Percentiles rank a stretch among this genome's conserved stretches.
Evolutionary conservation across 2,329 filamentous ascomycete species (phyloP).

Genomic region (Huntiella savannae): DNA sequence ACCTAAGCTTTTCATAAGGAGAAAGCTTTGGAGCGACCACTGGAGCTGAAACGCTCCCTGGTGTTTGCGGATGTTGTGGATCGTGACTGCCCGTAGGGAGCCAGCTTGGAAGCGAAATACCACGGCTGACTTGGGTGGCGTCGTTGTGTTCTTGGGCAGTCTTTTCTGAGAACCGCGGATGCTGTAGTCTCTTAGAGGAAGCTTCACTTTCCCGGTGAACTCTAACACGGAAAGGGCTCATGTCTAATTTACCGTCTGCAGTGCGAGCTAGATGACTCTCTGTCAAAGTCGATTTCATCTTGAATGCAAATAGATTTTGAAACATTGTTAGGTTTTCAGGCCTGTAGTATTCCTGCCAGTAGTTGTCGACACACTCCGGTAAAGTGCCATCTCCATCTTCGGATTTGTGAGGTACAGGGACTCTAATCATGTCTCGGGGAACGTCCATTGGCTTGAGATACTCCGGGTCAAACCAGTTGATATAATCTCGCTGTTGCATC

Average conservation of each 20-base stretch:
- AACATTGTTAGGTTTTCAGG: conserved; percentile 77
- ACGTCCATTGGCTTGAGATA: conserved; percentile 44
- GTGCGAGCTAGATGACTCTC: conserved; percentile 33
- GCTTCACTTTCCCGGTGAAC: conserved; percentile 39
- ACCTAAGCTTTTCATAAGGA: conserved; percentile 49
- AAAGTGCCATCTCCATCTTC: neutral
- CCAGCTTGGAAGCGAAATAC: conserved; percentile 42
- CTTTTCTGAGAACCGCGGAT: conserved; percentile 32
- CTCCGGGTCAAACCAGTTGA: conserved; percentile 68
- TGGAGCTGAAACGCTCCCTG: neutral
- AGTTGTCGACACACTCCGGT: conserved; percentile 56
- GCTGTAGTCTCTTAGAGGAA: conserved; percentile 19
- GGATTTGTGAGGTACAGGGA: neutral
- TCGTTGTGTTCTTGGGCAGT: conserved; percentile 43
- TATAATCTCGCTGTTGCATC: conserved; percentile 46
- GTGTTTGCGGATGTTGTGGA: conserved; percentile 14
- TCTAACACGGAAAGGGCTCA: conserved; percentile 74
- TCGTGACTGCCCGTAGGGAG: conserved; percentile 17
- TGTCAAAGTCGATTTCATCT: conserved; percentile 74
- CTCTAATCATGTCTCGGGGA: conserved; percentile 21
- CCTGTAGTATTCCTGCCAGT: conserved; percentile 94
- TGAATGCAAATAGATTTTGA: conserved; percentile 78
- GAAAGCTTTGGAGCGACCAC: neutral
- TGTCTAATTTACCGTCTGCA: conserved; percentile 60
- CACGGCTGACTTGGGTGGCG: conserved; percentile 20